Percentiles rank a stretch among this genome's conserved stretches.
Evolutionary conservation across 2,329 filamentous ascomycete species (phyloP).

Genomic region (Hymenoscyphus occultus): DNA sequence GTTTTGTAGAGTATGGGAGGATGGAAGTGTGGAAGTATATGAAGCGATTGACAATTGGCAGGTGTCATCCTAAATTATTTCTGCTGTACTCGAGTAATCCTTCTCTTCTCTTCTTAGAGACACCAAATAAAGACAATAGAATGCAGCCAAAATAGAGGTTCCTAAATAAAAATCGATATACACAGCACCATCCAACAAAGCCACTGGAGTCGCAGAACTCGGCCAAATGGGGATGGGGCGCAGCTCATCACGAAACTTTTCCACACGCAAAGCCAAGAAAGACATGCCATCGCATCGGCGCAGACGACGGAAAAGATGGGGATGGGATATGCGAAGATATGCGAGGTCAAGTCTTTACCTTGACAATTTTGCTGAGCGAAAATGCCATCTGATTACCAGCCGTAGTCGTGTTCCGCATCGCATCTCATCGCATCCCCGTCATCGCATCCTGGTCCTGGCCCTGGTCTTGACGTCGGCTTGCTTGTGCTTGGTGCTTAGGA

Average conservation of each 20-base stretch:
- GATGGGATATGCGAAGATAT: not conserved
- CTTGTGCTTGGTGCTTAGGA: not conserved
- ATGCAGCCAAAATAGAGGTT: too few species aligned
- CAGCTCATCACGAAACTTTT: not conserved
- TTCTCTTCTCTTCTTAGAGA: too few species aligned
- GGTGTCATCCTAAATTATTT: not conserved
- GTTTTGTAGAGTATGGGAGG: not conserved
- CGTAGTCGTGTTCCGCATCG: not conserved
- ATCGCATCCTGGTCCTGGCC: not conserved
- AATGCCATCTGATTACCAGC: not conserved
- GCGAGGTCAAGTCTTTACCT: not conserved
- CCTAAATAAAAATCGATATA: too few species aligned
- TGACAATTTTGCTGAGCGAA: not conserved
- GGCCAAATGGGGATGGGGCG: not conserved
- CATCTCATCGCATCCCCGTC: too few species aligned
- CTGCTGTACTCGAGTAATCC: not conserved
- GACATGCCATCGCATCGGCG: not conserved
- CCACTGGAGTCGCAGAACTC: not conserved
- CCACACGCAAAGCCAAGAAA: not conserved
- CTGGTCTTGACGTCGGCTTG: conserved; percentile 2
- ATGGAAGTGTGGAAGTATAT: not conserved
- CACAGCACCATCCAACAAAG: not conserved
- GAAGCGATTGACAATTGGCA: not conserved
- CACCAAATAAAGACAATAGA: too few species aligned
- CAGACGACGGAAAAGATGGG: not conserved